Base-by-base conservation (phyloP, 2,329 filamentous ascomycete species). In the Raffaelea arxii region DNA sequence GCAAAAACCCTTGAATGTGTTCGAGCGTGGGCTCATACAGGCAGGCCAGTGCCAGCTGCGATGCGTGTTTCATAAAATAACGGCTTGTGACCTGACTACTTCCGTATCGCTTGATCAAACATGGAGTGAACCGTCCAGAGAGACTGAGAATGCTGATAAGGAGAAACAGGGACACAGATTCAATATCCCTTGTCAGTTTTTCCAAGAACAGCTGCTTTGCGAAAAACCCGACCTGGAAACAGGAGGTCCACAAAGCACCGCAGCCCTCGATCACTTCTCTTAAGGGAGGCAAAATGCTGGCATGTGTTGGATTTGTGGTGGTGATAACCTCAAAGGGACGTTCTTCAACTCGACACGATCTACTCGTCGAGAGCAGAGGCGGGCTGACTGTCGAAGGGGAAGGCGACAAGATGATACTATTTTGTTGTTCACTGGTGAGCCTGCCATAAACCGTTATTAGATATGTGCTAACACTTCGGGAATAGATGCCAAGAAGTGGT, bases 141-240 rank as follows among this genome's bases (percentile, higher is more conserved):
- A 50, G 35, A 24, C 46, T 48, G 2, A 50, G 45, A n/a, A 48
- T 50, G 25, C 43, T 41, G 4, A 44, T 12, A 2, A 52, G 16
- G 56, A 54, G 41, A 56, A 61, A 41, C 23, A 53, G 43, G 47
- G 56, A 21, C 51, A 49, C 50, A 1, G 52, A 50, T 1, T 45
- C 40, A 7, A 43, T 42, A 22, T 55, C 40, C 4, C 43, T 46
- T 18, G 43, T 40, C 4, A 62, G 46, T 14, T 51, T 49, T 21
- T 58, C 58, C 21, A 60, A 49, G 35, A 62, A 62, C 25, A 57
- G 41, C 2, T 52, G 49, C 42, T 59, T 57, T 10, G 58, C 55
- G 12, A 60, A 48, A 41, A 60, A 62, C 14, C 57, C 58, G 6
- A 59, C 52, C 41, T 59, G 55, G 47, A 60, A 60, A 40, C 56